Evolutionary conservation across 805 yeast species (phyloP), one percentile per base, ranked within the genome.

Genomic region (Tetrapisispora fleetii): DNA sequence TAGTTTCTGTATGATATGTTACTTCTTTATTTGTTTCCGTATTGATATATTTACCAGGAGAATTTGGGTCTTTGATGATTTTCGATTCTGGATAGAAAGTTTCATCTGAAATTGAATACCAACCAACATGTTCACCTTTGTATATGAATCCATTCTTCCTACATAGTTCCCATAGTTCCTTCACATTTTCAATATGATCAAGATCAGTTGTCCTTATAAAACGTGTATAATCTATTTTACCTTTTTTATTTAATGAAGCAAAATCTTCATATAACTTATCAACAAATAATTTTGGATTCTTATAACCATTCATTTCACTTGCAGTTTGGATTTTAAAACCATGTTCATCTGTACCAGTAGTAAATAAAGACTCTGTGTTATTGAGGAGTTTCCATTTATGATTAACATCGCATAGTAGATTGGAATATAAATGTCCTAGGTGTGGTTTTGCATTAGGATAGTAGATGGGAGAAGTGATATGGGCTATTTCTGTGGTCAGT

Each of bases 341-440:
- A 64, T 93, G 99, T 65, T 93, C 99, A 64, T 93, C 99, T 0
- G 97, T 90, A 0, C 99, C 99, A 0, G 98, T 93, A 7, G 86
- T 77, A 59, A 90, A 76, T 51, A 69, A 76, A 1, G 81, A 67
- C 0, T 77, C 65, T 1, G 75, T 67, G 0, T 65, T 67, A 10
- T 66, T 63, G 33, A 83, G 66, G 17, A 58, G 57, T 36, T 76
- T 77, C 95, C 95, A 91, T 54, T 96, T 72, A 52, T 74, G 77
- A 45, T 82, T 72, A 1, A 82, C 82, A 66, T 93, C 99, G 45
- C 90, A 81, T 41, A 93, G 66, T 0, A 88, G 71, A 85, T 89
- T 85, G 4, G 96, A 79, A 63, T 93, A 89, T 38, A 88, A 71
- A 64, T 93, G 99, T 3, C 99, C 99, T 48, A 93, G 64, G 67